These are phyloP conservation scores for Picocystis sp. DNA, from an alignment of 163 green algal species.

Conservation along the genomic window DNA sequence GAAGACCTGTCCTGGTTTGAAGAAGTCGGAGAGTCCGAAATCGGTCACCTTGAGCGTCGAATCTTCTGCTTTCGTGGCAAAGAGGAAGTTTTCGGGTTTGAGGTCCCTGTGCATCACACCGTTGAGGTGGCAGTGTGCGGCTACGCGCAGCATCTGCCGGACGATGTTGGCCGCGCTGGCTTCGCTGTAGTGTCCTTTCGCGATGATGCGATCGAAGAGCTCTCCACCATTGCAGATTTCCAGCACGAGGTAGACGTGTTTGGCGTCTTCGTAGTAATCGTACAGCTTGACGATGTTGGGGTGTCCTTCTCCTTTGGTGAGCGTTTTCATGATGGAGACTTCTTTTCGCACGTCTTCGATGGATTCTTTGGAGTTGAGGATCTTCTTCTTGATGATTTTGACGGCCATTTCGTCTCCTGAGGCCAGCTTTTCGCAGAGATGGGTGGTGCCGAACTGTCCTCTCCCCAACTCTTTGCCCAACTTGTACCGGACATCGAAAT, in stretches of 20 bases:
- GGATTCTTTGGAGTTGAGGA: constrained; percentile 5
- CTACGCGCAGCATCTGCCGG: constrained; percentile 8
- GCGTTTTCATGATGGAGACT: constrained; percentile 44
- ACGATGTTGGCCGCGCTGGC: constrained; percentile 21
- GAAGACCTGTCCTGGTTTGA: constrained; percentile 62
- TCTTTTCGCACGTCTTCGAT: constrained; percentile 24
- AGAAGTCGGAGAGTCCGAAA: constrained; percentile 55
- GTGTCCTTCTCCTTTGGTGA: constrained; percentile 64
- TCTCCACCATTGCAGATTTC: constrained; percentile 81
- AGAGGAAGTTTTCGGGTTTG: constrained; percentile 61
- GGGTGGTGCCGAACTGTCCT: constrained; percentile 46
- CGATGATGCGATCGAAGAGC: constrained; percentile 63
- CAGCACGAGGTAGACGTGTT: constrained; percentile 79
- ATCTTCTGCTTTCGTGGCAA: constrained; percentile 15
- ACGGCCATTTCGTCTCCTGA: too few species aligned
- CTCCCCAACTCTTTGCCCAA: constrained; percentile 38
- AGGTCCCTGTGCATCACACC: constrained; percentile 50
- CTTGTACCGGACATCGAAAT: constrained; percentile 30
- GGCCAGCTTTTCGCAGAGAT: constrained; percentile 14
- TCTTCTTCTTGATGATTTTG: too few species aligned
- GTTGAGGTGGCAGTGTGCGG: constrained; percentile 19
- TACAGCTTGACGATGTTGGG: constrained; percentile 55
- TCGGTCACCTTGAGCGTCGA: constrained; percentile 42
- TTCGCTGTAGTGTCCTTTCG: constrained; percentile 50
- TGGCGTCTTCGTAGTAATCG: constrained; percentile 41